Evolutionary conservation across 2,329 filamentous ascomycete genomes (phyloP).

Genomic region (Thermochaetoides dissita): DNA sequence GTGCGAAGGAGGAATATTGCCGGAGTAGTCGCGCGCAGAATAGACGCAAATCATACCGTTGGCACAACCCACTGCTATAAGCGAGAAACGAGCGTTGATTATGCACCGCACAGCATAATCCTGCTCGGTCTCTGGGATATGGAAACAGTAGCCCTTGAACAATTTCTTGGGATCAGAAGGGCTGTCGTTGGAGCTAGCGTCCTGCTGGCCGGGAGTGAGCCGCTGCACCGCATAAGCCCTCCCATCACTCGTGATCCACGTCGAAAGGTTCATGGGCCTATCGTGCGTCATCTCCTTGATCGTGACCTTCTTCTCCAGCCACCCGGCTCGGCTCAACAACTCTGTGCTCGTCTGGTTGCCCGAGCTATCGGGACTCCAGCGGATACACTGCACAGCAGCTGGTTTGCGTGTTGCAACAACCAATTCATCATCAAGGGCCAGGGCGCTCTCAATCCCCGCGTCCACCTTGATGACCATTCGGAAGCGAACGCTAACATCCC

Average conservation of each 20-base stretch:
- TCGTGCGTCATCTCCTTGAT: constrained; percentile 84
- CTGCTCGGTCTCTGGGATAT: constrained; percentile 47
- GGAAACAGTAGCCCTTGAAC: constrained; percentile 87
- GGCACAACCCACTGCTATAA: constrained; percentile 73
- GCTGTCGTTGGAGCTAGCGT: constrained; percentile 25
- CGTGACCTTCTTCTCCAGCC: constrained; percentile 63
- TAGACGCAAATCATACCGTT: constrained; percentile 80
- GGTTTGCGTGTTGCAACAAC: constrained; percentile 85
- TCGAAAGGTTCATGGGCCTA: constrained; percentile 86
- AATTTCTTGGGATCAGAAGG: constrained; percentile 44
- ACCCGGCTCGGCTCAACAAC: constrained; percentile 72
- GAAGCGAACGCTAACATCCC: constrained; percentile 81
- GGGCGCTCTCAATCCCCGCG: constrained; percentile 74
- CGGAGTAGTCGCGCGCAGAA: constrained; percentile 79
- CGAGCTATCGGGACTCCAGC: constrained; percentile 73
- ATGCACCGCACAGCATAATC: constrained; percentile 58
- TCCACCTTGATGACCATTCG: constrained; percentile 97
- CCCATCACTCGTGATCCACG: constrained; percentile 84
- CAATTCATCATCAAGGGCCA: constrained; percentile 85
- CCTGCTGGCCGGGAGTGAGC: constrained; percentile 28
- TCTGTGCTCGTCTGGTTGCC: constrained; percentile 84
- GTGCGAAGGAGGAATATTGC: constrained; percentile 82
- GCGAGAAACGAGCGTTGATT: constrained; percentile 88
- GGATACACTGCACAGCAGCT: constrained; percentile 89
- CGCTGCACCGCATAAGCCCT: constrained; percentile 84